Base-by-base conservation (phyloP, 2,329 filamentous ascomycete species). In the Fusarium redolens region DNA sequence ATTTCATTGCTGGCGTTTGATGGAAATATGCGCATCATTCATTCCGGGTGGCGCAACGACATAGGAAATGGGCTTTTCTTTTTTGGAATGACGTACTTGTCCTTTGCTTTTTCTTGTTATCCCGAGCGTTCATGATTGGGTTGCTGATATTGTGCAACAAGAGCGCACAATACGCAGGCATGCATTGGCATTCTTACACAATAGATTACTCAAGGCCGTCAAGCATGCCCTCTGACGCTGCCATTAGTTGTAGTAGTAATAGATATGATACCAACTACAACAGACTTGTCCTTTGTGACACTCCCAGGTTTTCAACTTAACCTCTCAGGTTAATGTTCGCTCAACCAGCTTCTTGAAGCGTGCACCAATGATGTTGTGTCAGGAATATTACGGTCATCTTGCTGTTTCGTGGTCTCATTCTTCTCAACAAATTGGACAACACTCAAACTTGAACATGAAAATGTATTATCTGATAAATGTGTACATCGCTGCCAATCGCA, bases 201-300 rank as follows among this genome's bases (percentile, higher is more conserved):
- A 65, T 77, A 77, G 75, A 77, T 68, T 52, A 67, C 62, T 68
- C 57, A 38, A 67, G 72, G 72, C 65, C 62, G 71, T 72, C 66
- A 70, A 68, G 56, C 40, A 70, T 60, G 59, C 65, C 44, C 61
- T 65, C 54, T 65, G 75, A 66, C 69, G 61, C 66, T 65, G 69
- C 65, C 68, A 65, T 61, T 78, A 78, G 68, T 78, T 69, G 67
- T 78, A 77, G 75, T 77, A 70, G 60, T 78, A 78, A 78, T 78
- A 78, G 55, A 78, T 56, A 75, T 67, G 74, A 77, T 77, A 78
- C 65, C 50, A 73, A 47, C 64, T 50, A 47, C 28, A n/a, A 35
- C 56, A 31, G 13, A 41, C 56, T 30, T 41, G 20, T 7, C 20
- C 8, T 48, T 44, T 43, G 17, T 18, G 14, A 38, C 12, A 17